Base-by-base conservation (phyloP, 352 stramenopile genomes). In the Phytophthora fragariaefolia region DNA sequence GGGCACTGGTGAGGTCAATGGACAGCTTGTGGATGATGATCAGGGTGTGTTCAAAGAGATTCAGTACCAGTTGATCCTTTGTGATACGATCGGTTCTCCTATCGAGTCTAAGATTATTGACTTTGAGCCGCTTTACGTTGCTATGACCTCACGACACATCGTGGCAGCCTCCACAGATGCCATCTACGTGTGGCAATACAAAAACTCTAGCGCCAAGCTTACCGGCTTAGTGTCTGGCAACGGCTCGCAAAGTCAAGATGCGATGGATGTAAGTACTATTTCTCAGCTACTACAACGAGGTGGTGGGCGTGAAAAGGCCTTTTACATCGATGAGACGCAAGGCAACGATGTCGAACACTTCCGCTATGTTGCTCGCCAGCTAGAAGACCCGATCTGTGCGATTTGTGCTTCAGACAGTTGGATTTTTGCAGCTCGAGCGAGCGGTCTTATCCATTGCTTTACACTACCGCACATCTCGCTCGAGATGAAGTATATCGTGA, bases 121-220 rank as follows among this genome's bases (percentile, higher is more conserved):
- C 46, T 90, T 98, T 28, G 85, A 94, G 58, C 92, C 94, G 20
- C 61, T 89, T 10, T 95, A 88, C 52, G 77, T 96, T 36, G 62
- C 72, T 26, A 98, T 98, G 93, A 97, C 90, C n/a, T 62, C 78
- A 13, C 79, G 80, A 36, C 87, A 97, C 50, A 84, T 97, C 17
- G 71, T 97, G 20, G 80, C 86, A 10, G 91, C 93, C 0, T 92
- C 81, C 6, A 74, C 82, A 2, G 82, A 94, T 40, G 89, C 83
- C 4, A 93, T 98, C 18, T 98, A 97, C 68, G 83, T 95, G 0
- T 98, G 95, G 94, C 95, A 98, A 76, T 98, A 98, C 69, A 91
- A 89, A 36, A 93, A 92, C 30, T 86, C 83, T 0, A 92, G 77
- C 53, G 66, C 85, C 34, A 93, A 95, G 52, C 71, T 95, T 36